phyloP scores from a whole-genome alignment of 2,329 filamentous ascomycete species.

The Stromatinia cepivora region DNA sequence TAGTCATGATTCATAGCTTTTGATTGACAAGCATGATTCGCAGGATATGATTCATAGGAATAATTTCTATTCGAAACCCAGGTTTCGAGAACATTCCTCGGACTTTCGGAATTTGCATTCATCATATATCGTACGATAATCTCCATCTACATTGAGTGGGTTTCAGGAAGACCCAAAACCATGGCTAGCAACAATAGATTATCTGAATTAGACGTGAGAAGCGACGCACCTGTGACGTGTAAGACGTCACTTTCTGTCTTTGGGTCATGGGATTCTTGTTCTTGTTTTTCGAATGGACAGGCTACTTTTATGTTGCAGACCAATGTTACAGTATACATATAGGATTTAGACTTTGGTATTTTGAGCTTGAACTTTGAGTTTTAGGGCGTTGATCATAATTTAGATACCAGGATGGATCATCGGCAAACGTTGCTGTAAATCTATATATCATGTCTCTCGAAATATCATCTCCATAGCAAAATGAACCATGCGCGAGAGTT shows the following conservation, averaged over 20 bases:
- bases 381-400: neutral
- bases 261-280: neutral
- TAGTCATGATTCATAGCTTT: neutral
- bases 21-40: neutral
- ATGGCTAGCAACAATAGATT: neutral
- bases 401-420: neutral
- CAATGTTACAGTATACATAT: neutral
- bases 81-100: neutral
- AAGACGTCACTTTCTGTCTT: neutral
- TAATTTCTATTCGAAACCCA: no score
- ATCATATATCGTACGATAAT: neutral
- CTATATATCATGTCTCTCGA: neutral
- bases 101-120: neutral
- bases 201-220: neutral
- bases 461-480: neutral
- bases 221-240: neutral
- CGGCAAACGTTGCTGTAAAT: neutral
- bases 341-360: neutral
- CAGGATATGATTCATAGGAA: neutral
- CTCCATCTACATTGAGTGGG: neutral
- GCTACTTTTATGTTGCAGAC: neutral
- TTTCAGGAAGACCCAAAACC: neutral
- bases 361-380: neutral
- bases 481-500: rapidly evolving
- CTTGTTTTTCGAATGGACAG: neutral